These are phyloP conservation scores for Xanthoconium purpureum DNA, from an alignment of 768 basidiomycete species.

Conservation along the genomic window DNA sequence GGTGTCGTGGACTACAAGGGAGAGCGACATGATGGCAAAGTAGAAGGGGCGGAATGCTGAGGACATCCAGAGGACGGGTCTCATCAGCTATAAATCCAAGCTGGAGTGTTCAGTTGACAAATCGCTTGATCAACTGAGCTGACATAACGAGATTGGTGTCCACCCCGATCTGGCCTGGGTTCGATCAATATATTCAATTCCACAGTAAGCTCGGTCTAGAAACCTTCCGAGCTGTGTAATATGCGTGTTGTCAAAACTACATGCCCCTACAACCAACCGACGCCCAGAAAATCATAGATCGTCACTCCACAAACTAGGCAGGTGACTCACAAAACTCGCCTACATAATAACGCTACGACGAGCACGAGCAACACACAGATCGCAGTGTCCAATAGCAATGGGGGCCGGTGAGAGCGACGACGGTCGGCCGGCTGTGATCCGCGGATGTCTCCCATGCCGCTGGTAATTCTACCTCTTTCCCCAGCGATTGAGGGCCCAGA, in stretches of 20 bases:
- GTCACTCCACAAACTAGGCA: slow-evolving; percentile 11
- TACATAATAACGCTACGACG: slow-evolving; percentile 64
- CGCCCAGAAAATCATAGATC: slow-evolving; percentile 22
- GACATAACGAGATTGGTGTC: slow-evolving; percentile 22
- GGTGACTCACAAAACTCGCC: slow-evolving; percentile 45
- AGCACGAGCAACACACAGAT: slow-evolving; percentile 72
- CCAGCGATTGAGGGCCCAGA: slow-evolving; percentile 7
- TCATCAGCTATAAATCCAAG: slow-evolving; percentile 18
- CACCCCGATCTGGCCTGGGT: slow-evolving; percentile 9
- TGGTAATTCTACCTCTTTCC: slow-evolving; percentile 10
- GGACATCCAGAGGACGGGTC: background rate
- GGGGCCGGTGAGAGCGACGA: slow-evolving; percentile 40
- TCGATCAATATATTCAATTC: slow-evolving; percentile 25
- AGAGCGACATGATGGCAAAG: slow-evolving; percentile 14
- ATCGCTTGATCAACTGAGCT: slow-evolving; percentile 21
- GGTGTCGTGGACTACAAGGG: slow-evolving; percentile 13
- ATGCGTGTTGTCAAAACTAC: slow-evolving; percentile 15
- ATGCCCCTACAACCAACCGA: slow-evolving; percentile 9
- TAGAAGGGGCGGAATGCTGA: slow-evolving; percentile 7
- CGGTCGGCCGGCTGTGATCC: slow-evolving; percentile 14
- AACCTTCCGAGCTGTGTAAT: slow-evolving; percentile 13
- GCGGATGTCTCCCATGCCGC: slow-evolving; percentile 15
- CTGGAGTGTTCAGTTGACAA: slow-evolving; percentile 21
- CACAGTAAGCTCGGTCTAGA: slow-evolving; percentile 23
- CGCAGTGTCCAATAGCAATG: slow-evolving; percentile 66